A percentile compares a stretch with the other conserved stretches of the same genome.
Conservation (phyloP, 2,329 filamentous ascomycete genomes). For the Colletotrichum plurivorum region DNA sequence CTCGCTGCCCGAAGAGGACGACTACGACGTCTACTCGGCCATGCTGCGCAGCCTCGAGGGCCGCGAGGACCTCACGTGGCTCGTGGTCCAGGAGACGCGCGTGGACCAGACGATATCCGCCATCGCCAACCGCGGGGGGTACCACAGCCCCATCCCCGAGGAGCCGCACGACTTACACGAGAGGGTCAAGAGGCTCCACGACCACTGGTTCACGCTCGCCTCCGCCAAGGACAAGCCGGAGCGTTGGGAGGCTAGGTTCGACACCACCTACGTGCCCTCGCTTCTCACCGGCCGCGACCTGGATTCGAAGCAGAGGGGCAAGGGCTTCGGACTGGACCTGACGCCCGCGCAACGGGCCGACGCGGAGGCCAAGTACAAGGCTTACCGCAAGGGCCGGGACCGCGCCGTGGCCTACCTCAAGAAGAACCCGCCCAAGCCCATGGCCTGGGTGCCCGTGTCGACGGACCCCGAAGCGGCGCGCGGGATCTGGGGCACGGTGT, state of each 20-base stretch:
- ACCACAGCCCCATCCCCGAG: conserved; percentile 32
- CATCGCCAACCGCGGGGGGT: conserved; percentile 32
- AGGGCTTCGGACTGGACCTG: conserved; percentile 10
- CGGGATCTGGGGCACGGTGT: conserved; percentile 15
- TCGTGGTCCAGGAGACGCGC: conserved; percentile 32
- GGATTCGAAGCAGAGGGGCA: background rate
- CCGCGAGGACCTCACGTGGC: conserved; percentile 33
- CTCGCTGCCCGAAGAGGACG: conserved; percentile 26
- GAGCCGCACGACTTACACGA: conserved; percentile 34
- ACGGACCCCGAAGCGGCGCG: background rate
- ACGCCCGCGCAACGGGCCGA: conserved; percentile 18
- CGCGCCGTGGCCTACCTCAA: conserved; percentile 35
- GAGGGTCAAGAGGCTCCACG: conserved; percentile 14
- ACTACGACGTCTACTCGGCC: conserved; percentile 29
- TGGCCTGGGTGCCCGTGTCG: conserved; percentile 28
- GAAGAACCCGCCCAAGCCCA: conserved; percentile 30
- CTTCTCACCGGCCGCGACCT: background rate
- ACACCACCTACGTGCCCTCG: conserved; percentile 24
- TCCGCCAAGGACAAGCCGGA: conserved; percentile 28
- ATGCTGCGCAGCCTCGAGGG: conserved; percentile 36
- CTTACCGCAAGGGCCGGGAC: conserved; percentile 34
- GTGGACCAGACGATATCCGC: conserved; percentile 27
- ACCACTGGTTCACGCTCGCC: conserved; percentile 24
- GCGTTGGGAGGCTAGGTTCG: conserved; percentile 25
- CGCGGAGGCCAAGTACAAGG: conserved; percentile 32